Evolutionary conservation across 192 early-diverging fungal genomes (phyloP).

Genomic region (Coemansia sp.): DNA sequence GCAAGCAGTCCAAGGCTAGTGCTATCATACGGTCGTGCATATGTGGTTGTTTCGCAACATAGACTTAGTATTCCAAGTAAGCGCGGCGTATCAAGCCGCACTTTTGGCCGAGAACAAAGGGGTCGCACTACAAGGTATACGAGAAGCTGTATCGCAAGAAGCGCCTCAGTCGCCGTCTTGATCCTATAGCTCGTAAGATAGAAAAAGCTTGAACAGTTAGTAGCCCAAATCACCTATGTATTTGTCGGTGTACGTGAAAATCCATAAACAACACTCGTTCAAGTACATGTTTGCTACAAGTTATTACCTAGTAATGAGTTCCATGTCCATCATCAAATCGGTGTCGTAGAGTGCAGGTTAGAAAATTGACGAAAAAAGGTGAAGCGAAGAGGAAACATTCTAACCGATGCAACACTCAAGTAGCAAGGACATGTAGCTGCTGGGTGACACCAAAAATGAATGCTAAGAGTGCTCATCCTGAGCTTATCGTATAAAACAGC

Average conservation of each 20-base stretch:
- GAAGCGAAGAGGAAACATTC: not conserved
- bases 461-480: not conserved
- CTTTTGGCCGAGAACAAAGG: not conserved
- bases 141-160: not conserved
- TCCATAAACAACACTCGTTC: not conserved
- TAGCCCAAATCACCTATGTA: not conserved
- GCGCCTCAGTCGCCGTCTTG: not conserved
- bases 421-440: not conserved
- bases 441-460: not conserved
- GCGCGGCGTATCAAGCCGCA: not conserved
- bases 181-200: constrained; percentile 4
- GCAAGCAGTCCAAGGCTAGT: not conserved
- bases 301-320: not conserved
- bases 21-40: not conserved
- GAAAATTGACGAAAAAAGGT: not conserved
- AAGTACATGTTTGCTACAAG: not conserved
- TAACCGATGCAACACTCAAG: not conserved
- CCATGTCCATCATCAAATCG: not conserved
- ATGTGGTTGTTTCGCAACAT: not conserved
- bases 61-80: not conserved
- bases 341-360: not conserved
- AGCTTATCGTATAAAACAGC: not conserved
- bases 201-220: not conserved
- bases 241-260: not conserved
- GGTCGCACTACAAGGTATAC: not conserved